Base-by-base conservation (phyloP, 306 rosid genomes). In the Mimosa bimucronata region DNA sequence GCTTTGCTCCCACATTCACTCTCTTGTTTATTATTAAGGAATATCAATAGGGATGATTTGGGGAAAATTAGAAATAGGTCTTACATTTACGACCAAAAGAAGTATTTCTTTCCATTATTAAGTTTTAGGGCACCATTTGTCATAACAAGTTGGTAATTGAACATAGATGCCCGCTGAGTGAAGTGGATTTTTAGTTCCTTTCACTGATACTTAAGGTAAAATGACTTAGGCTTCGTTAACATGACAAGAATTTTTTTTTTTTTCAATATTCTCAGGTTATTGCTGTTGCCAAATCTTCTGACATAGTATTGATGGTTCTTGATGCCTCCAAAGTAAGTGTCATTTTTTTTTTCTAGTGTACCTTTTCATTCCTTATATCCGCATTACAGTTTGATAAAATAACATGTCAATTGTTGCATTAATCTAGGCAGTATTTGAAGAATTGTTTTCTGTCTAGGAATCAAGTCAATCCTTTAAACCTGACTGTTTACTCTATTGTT, bases 251-350 rank as follows among this genome's bases (percentile, higher is more conserved):
- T 14, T 70, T 23, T 87, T 37, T 16, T 71, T 45, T 86, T 30
- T 2, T 8, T 15, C 75, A 40, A 73, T 77, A 64, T 83, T 44
- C 61, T 64, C 91, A 96, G 99, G 99, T 96, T 88, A 96, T 96
- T 91, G 99, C 99, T 80, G 99, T 96, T 87, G 75, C 99, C 85
- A 96, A 96, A 91, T 96, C 99, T 83, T 96, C 99, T 28, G 99
- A 96, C 86, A 87, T 96, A 41, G 99, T 93, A 71, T 85, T 91
- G 88, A 96, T 96, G 99, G 94, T 96, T 77, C 98, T 96, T 70
- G 99, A 96, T 81, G 99, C 90, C 86, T 96, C 99, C 73, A 93
- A 96, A 84, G 99, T 96, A 88, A 89, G 97, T 89, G 10, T n/a
- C 23, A 7, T 28, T 44, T 71, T 25, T 58, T 71, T 64, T 57